Evolutionary conservation across 106 monocot genomes (phyloP).

Genomic region (Triglochin maritima): DNA sequence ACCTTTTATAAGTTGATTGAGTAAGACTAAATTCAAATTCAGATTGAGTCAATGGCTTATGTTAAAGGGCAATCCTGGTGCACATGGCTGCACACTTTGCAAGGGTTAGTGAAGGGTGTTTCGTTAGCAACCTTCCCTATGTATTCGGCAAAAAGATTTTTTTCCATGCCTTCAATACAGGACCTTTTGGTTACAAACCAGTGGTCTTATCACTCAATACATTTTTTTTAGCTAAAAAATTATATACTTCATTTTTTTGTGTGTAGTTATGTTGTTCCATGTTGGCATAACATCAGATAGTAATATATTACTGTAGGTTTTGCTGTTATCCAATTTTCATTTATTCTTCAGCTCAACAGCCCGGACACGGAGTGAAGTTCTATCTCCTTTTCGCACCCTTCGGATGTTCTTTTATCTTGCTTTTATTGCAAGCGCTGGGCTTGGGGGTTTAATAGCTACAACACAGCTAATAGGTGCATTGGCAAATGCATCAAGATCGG

Average conservation of each 20-base stretch:
- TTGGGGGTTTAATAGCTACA: constrained; percentile 65
- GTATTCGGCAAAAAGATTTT: too few species aligned
- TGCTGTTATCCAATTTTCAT: constrained; percentile 9
- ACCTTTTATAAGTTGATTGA: too few species aligned
- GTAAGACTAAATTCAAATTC: too few species aligned
- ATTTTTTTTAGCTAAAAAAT: background rate
- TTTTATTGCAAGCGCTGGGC: constrained; percentile 72
- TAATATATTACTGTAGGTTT: constrained; percentile 1
- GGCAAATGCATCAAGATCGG: constrained; percentile 41
- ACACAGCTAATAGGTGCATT: constrained; percentile 49
- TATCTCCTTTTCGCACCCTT: constrained; percentile 83
- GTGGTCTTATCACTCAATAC: background rate
- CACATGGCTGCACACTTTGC: too few species aligned
- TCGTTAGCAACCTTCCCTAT: too few species aligned
- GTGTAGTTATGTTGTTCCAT: background rate
- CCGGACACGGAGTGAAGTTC: constrained; percentile 87
- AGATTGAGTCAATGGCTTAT: too few species aligned
- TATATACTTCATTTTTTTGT: background rate
- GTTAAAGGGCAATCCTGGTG: too few species aligned
- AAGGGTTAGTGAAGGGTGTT: too few species aligned
- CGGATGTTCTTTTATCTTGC: constrained; percentile 98
- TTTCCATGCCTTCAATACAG: too few species aligned
- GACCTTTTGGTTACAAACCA: too few species aligned
- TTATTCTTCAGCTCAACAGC: constrained; percentile 67
- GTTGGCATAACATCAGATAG: background rate